phyloP scores from a whole-genome alignment of 768 basidiomycete species.

The Pleurotus tuoliensis region DNA sequence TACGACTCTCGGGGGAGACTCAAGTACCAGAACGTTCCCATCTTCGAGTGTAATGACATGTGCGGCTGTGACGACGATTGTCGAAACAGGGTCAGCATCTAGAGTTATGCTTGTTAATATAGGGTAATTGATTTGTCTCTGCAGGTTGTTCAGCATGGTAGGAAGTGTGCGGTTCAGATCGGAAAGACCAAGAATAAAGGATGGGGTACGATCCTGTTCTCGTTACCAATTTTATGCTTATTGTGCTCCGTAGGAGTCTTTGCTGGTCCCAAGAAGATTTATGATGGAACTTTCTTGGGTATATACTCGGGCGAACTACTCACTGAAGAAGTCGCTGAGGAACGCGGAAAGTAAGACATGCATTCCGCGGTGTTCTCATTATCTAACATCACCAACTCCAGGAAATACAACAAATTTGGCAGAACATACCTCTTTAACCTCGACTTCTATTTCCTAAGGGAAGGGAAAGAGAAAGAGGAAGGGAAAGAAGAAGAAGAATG shows the following conservation, averaged over 20 bases:
- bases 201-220: constrained; percentile 60
- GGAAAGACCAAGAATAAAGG: constrained; percentile 74
- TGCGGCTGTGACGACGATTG: constrained; percentile 84
- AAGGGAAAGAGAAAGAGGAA: constrained; percentile 10
- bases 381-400: constrained; percentile 20
- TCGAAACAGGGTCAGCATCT: constrained; percentile 63
- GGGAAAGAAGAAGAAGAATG: constrained; percentile 22
- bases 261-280: constrained; percentile 60
- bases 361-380: not conserved
- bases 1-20: constrained; percentile 64
- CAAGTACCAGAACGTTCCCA: constrained; percentile 48
- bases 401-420: constrained; percentile 71
- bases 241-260: constrained; percentile 56
- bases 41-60: constrained; percentile 83
- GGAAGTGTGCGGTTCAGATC: constrained; percentile 59
- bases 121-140: not conserved
- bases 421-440: constrained; percentile 80
- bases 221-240: not conserved
- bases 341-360: constrained; percentile 59
- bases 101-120: not conserved
- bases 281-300: constrained; percentile 69
- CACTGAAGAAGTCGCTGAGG: constrained; percentile 61
- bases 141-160: constrained; percentile 82
- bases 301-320: constrained; percentile 85
- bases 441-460: constrained; percentile 67